phyloP scores from a whole-genome alignment of 1,284 basidiomycete species.

The Melampsora abietis-canadensis region DNA sequence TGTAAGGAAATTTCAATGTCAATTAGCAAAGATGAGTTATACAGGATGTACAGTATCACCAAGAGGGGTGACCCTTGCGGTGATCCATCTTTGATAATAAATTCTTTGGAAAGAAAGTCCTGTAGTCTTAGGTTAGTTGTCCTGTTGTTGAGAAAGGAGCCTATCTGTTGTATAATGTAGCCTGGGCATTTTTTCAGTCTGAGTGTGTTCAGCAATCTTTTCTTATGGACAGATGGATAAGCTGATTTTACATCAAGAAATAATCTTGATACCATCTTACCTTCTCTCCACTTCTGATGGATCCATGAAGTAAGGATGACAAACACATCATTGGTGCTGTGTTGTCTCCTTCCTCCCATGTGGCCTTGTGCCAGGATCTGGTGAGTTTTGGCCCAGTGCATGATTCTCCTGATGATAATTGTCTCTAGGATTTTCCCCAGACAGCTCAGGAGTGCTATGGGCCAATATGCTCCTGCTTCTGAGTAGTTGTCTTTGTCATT shows the following conservation, averaged over 20 bases:
- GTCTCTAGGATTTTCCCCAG: too few relatives aligned
- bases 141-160: neutral
- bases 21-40: conserved; percentile 2
- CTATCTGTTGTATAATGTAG: neutral
- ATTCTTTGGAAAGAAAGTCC: neutral
- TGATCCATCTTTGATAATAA: neutral
- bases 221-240: neutral
- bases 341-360: neutral
- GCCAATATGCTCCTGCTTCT: too few relatives aligned
- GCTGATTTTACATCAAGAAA: conserved; percentile 17
- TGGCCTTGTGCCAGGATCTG: neutral
- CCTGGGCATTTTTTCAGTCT: neutral
- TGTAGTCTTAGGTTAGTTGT: neutral
- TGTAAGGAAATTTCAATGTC: neutral
- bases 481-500: too few relatives aligned
- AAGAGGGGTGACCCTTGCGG: conserved; percentile 12
- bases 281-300: conserved; percentile 19
- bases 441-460: too few relatives aligned
- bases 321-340: neutral
- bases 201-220: neutral
- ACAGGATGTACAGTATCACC: neutral
- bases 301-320: neutral
- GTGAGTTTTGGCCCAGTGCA: too few relatives aligned
- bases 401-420: too few relatives aligned
- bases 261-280: neutral